Conservation (phyloP, 345 rosid species). For the Eucalyptus sp. region DNA sequence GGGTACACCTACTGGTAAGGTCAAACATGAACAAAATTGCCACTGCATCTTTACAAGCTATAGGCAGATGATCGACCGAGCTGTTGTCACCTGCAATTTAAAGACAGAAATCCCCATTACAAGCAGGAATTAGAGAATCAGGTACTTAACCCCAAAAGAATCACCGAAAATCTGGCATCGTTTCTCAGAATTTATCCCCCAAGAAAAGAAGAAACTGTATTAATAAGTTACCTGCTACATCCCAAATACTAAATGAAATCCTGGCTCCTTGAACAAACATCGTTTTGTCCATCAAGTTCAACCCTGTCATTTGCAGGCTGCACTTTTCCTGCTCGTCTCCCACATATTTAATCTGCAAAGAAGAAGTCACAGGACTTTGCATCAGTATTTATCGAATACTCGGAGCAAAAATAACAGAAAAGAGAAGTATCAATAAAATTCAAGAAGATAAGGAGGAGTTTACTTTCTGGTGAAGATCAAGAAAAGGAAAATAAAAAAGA, state of each 20-base stretch:
- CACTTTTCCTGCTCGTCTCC: slow-evolving; percentile 68
- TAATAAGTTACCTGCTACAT: slow-evolving; percentile 56
- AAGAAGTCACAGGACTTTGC: neutral
- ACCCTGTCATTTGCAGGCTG: slow-evolving; percentile 64
- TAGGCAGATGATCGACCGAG: slow-evolving; percentile 69
- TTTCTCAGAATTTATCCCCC: neutral
- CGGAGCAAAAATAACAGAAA: neutral
- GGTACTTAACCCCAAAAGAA: neutral
- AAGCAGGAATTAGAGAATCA: neutral
- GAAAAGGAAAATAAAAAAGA: neutral
- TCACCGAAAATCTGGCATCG: neutral
- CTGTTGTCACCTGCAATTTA: slow-evolving; percentile 40
- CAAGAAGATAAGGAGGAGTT: neutral
- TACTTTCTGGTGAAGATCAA: neutral
- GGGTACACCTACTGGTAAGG: slow-evolving; percentile 92
- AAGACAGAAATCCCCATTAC: neutral
- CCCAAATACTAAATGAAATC: slow-evolving; percentile 91
- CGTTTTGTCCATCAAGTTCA: slow-evolving; percentile 86
- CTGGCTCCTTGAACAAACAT: slow-evolving; percentile 67
- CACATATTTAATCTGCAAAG: slow-evolving; percentile 54
- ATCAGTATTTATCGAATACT: neutral
- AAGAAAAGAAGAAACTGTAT: neutral
- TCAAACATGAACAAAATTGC: slow-evolving; percentile 97
- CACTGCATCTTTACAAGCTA: slow-evolving; percentile 96
- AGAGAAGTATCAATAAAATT: neutral